Base-by-base conservation (phyloP, 2,329 filamentous ascomycete species). In the Zymoseptoria crescenta region DNA sequence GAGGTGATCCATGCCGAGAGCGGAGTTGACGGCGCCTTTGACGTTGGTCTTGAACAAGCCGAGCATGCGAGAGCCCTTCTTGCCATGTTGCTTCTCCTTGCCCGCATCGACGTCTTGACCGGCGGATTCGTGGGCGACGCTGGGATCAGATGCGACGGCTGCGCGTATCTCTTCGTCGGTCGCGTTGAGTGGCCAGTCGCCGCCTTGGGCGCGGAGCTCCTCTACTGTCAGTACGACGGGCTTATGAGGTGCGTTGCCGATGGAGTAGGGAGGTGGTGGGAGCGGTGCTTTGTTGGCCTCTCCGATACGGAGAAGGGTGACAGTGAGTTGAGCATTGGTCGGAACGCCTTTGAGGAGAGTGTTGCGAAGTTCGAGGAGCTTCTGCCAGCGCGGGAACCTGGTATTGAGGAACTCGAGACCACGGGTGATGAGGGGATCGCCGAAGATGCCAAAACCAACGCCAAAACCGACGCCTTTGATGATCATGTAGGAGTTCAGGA, bases 321-420 rank as follows among this genome's bases (percentile, higher is more conserved):
- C 77, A 0, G 89, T 86, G 19, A 95, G 82, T 69, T 96, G 91
- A 3, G 89, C 89, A 69, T 95, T 94, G 1, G 90, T 96, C 0
- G 91, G 91, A 0, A 94, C 86, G 2, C 89, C 89, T 69, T 88
- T 89, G 55, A 96, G 82, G 1, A 94, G 71, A 0, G 87, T 90
- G 64, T 91, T 91, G 60, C 87, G 81, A 9, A 91, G 74, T 67
- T 91, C 86, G 16, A 93, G 77, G 6, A 90, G 77, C 65, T 87
- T 88, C 67, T 89, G 80, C 89, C 89, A 94, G 65, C 86, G 77
- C 0, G 89, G 89, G 65, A 85, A 79, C 51, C 78, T 79, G 13
- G 74, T 75, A 71, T 89, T 86, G 28, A 89, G 73, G 65, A 83
- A 82, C 10, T 74, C 72, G 3, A 90, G 69, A 1, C 79, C 83